Percentiles rank a stretch among this genome's conserved stretches.
These are phyloP conservation scores for Skeletonema grethae DNA, from an alignment of 108 stramenopile genomes.

Conservation along the genomic window DNA sequence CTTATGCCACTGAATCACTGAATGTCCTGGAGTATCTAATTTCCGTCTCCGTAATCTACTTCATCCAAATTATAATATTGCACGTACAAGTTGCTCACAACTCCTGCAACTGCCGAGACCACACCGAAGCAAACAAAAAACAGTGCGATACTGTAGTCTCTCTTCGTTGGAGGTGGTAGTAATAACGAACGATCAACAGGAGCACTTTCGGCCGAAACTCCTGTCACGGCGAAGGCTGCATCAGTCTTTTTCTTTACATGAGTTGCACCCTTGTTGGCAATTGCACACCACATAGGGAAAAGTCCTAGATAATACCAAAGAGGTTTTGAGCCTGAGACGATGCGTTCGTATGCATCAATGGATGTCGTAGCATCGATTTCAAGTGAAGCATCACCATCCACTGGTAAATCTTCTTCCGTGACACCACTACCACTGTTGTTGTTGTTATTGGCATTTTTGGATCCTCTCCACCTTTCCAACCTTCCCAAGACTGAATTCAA, in stretches of 20 bases:
- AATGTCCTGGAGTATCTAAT: neutral
- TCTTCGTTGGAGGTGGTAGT: constrained; percentile 43
- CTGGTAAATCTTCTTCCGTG: constrained; percentile 57
- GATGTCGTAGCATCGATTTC: constrained; percentile 32
- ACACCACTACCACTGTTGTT: neutral
- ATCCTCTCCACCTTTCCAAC: constrained; percentile 21
- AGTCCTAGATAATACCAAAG: constrained; percentile 46
- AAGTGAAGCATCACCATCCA: constrained; percentile 67
- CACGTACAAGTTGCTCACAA: constrained; percentile 71
- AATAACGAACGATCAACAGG: constrained; percentile 21
- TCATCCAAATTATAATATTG: constrained; percentile 38
- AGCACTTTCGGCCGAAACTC: constrained; percentile 13
- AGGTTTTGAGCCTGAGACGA: constrained; percentile 35
- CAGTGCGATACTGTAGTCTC: constrained; percentile 58
- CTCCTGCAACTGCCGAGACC: constrained; percentile 63
- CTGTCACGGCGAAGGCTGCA: constrained; percentile 7
- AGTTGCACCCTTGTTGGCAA: constrained; percentile 41
- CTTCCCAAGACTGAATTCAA: constrained; percentile 30
- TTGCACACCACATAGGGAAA: constrained; percentile 44
- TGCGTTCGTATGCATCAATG: constrained; percentile 20
- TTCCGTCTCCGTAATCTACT: neutral
- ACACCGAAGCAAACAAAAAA: constrained; percentile 79
- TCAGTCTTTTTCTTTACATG: constrained; percentile 31
- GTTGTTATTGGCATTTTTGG: constrained; percentile 2
- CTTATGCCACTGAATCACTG: neutral